Conservation (phyloP, 495 filamentous ascomycete genomes). For the Saxophila tyrrhenica region DNA sequence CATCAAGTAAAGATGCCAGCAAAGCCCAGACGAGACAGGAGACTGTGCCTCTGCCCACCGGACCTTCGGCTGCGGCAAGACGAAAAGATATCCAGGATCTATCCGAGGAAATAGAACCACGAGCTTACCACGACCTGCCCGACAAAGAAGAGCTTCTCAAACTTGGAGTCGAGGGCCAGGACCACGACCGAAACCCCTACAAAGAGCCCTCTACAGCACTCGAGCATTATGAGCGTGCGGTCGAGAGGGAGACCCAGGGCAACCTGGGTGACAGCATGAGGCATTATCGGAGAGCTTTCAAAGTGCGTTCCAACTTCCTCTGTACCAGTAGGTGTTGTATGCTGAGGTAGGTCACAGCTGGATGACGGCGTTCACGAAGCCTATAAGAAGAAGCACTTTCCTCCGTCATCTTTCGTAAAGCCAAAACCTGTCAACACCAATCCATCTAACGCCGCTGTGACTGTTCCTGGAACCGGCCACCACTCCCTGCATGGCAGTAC, state of each 20-base stretch:
- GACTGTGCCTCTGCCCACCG: background rate
- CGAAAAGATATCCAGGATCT: slow-evolving; percentile 18
- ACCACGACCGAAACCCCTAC: slow-evolving; percentile 9
- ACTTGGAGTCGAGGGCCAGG: slow-evolving; percentile 32
- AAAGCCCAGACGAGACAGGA: background rate
- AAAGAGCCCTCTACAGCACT: slow-evolving; percentile 64
- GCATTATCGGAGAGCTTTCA: slow-evolving; percentile 82
- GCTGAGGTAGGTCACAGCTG: slow-evolving; percentile 41
- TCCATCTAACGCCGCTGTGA: slow-evolving; percentile 41
- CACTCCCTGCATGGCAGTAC: slow-evolving; percentile 42
- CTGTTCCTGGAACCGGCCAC: slow-evolving; percentile 44
- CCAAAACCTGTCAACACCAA: slow-evolving; percentile 44
- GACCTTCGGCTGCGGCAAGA: slow-evolving; percentile 8
- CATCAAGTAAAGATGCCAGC: slow-evolving; percentile 10
- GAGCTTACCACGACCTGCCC: slow-evolving; percentile 35
- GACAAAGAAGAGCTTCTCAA: slow-evolving; percentile 33
- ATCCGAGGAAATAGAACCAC: slow-evolving; percentile 32
- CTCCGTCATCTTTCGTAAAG: slow-evolving; percentile 43
- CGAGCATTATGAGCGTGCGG: slow-evolving; percentile 86
- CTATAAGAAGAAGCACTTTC: slow-evolving; percentile 87
- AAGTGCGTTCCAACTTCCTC: slow-evolving; percentile 37
- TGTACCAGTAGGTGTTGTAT: background rate
- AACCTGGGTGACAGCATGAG: slow-evolving; percentile 80
- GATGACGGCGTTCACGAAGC: slow-evolving; percentile 71
- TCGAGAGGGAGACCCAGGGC: slow-evolving; percentile 75